Base-by-base conservation (phyloP, 2,329 filamentous ascomycete genomes). In the Stromatinia cepivora region DNA sequence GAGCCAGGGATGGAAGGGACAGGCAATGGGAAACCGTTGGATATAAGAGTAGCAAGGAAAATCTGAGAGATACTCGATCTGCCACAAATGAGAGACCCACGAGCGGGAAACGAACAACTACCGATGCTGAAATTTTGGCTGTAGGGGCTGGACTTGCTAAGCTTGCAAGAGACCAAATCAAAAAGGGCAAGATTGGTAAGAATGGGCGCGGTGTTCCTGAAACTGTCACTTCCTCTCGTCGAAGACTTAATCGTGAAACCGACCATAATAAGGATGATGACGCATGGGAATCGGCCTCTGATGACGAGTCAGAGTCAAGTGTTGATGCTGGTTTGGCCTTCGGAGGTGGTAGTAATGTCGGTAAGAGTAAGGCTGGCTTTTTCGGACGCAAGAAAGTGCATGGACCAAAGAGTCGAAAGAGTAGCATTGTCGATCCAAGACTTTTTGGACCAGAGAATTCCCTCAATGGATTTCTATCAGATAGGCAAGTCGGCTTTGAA, bases 391-490 rank as follows among this genome's bases (percentile, higher is more conserved):
- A 71, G 72, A 79, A 70, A 73, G 78, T 71, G 70, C 74, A 57
- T 71, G 75, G 58, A n/a, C 75, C 75, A 25, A 68, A 74, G 70
- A 76, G 73, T 59, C 78, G 80, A 63, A 84, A 83, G 76, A 81
- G 79, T 61, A 85, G 84, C 28, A 78, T 86, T 36, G 86, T 88
- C 59, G 86, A 88, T 72, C 87, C 86, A 17, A 79, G 81, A 70
- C 80, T 87, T 52, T 89, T 88, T 75, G 87, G 86, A 5, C 87
- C 86, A 20, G 79, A 84, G 67, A 90, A 88, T 76, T 89, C 86
- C n/a, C 82, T 88, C 42, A 84, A 82, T 71, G 88, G 84, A 46
- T 81, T 82, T 79, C 82, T 86, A 74, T 50, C 59, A 20, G 85
- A 81, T 75, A 84, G 81, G 28, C 86, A 86, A 11, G 87, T 85